These are phyloP conservation scores for Smallanthus sonchifolius DNA, from an alignment of 129 eudicot genomes.

Conservation along the genomic window DNA sequence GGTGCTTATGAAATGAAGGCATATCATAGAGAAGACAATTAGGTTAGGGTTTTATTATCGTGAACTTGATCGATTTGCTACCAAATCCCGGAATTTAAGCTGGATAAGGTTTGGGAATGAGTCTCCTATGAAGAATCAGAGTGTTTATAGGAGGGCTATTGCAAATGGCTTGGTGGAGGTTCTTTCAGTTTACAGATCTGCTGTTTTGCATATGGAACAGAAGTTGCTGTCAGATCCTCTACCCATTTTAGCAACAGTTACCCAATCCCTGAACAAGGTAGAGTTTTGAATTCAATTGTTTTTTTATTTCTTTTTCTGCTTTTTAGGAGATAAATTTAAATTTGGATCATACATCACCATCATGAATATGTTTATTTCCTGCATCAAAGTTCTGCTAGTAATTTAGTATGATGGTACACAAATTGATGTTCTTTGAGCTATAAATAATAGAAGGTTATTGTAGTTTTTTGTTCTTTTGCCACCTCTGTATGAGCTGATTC, in stretches of 20 bases:
- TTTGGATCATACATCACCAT: background rate
- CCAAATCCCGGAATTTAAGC: conserved; percentile 79
- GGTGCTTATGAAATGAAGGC: conserved; percentile 52
- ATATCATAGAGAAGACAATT: conserved; percentile 76
- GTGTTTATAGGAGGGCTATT: conserved; percentile 86
- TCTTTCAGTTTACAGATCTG: conserved; percentile 84
- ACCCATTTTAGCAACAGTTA: conserved; percentile 80
- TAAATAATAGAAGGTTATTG: conserved; percentile 20
- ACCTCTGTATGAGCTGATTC: conserved; percentile 87
- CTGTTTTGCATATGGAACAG: conserved; percentile 91
- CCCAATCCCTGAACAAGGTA: conserved; percentile 92
- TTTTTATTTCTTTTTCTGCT: background rate
- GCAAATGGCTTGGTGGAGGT: conserved; percentile 93
- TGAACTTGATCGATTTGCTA: conserved; percentile 87
- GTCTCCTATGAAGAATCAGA: conserved; percentile 53
- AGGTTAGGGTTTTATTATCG: conserved; percentile 86
- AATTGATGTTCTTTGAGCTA: conserved; percentile 15
- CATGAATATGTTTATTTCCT: background rate
- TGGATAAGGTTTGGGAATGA: conserved; percentile 70
- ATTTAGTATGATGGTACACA: background rate
- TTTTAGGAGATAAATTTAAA: background rate
- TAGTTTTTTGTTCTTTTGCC: conserved; percentile 94
- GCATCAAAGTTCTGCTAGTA: background rate
- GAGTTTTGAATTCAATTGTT: background rate
- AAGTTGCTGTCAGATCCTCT: conserved; percentile 76